Evolutionary conservation across 441 rosid species (phyloP).

Genomic region (Populus tomentosa): DNA sequence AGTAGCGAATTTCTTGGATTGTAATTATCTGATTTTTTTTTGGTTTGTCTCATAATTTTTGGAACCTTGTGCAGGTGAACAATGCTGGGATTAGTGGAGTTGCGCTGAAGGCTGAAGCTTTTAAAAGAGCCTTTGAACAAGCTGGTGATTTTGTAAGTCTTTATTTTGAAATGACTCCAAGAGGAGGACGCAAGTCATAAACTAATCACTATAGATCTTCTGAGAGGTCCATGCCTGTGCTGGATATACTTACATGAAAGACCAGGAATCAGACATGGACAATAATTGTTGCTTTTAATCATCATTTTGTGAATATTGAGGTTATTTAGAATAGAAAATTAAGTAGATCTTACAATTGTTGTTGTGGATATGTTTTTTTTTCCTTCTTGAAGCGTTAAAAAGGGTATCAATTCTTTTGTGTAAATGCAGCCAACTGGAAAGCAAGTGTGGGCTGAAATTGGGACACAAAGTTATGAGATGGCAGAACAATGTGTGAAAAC

Average conservation of each 20-base stretch:
- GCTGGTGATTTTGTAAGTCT: constrained; percentile 21
- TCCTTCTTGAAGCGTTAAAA: neutral
- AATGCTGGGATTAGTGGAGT: constrained; percentile 34
- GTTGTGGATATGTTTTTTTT: neutral
- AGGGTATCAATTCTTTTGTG: neutral
- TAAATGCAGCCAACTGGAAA: constrained; percentile 23
- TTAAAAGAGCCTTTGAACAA: constrained; percentile 13
- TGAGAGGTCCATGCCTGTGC: neutral
- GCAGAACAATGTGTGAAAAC: constrained; percentile 44
- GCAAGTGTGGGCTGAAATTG: constrained; percentile 26
- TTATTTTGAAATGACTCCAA: neutral
- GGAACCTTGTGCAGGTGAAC: constrained; percentile 32
- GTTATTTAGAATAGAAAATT: neutral
- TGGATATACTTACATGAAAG: neutral
- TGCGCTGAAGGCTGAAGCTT: neutral
- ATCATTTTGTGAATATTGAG: neutral
- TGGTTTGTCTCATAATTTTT: neutral
- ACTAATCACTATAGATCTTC: neutral
- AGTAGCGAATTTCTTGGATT: neutral
- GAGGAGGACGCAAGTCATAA: neutral
- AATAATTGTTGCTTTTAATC: no score
- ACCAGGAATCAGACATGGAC: neutral
- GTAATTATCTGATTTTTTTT: neutral
- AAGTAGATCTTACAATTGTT: neutral
- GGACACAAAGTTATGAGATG: constrained; percentile 18